Evolutionary conservation across 768 basidiomycete species (phyloP), one percentile per base, ranked within the genome.

Genomic region (Thelephora aurantiotincta): DNA sequence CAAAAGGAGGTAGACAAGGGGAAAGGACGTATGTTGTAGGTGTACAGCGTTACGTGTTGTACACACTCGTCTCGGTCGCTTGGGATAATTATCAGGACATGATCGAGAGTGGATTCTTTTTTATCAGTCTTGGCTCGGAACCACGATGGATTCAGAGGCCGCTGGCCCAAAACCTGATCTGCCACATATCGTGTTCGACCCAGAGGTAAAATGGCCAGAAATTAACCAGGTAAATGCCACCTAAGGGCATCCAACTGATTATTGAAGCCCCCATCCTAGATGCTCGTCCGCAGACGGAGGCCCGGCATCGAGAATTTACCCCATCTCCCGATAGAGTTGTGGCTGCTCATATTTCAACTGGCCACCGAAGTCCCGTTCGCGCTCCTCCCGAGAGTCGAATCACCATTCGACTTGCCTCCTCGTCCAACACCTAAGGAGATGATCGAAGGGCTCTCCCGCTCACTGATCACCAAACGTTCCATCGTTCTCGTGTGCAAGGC

Each of bases 21-120:
- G 2, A 58, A 59, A 47, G 47, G 54, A 18, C 46, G 53, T 13
- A 54, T 52, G 12, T 36, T 22, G 41, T 54, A 35, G 50, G 26
- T 9, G 26, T 30, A 30, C 26, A n/a, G n/a, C n/a, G n/a, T n/a
- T n/a, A n/a, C n/a, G n/a, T n/a, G n/a, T n/a, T n/a, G n/a, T n/a
- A n/a, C n/a, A n/a, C n/a, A n/a, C n/a, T n/a, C n/a, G n/a, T n/a
- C n/a, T n/a, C 9, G 26, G 26, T 30, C 26, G 9, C 26, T 9
- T 9, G 26, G 9, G 9, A 30, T 4, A 30, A 30, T n/a, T n/a
- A n/a, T n/a, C n/a, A 9, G 26, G 5, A 30, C 26, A 30, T 9
- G 26, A 30, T 30, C 26, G 26, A 30, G 9, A 30, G 26, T 4
- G 26, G 26, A 30, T 30, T 30, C 5, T 4, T 9, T n/a, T n/a